A percentile compares a stretch with the other conserved stretches of the same genome.
These are phyloP conservation scores for Phytophthora chlamydospora DNA, from an alignment of 352 stramenopile genomes.

Conservation along the genomic window DNA sequence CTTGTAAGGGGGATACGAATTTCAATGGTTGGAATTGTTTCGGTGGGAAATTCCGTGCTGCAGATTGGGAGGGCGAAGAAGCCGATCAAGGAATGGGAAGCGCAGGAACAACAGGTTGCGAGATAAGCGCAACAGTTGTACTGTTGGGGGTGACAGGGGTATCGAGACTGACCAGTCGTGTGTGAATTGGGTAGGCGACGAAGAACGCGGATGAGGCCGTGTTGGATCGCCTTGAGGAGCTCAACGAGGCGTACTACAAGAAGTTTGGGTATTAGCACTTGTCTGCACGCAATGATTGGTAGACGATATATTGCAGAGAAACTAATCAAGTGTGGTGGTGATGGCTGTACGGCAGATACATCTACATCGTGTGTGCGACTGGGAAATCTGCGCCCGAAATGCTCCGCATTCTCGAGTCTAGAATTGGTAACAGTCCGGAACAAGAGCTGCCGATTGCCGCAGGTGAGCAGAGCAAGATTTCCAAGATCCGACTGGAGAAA, in stretches of 20 bases:
- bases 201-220: conserved; percentile 54
- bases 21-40: neutral
- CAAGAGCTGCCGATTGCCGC: conserved; percentile 66
- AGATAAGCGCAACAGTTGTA: neutral
- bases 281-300: neutral
- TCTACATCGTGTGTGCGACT: conserved; percentile 84
- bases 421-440: conserved; percentile 48
- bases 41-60: neutral
- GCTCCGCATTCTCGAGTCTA: conserved; percentile 69
- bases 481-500: conserved; percentile 72
- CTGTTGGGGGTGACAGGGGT: neutral
- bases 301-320: too few species aligned
- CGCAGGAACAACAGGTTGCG: conserved; percentile 71
- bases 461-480: conserved; percentile 81
- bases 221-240: conserved; percentile 63
- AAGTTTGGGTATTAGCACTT: conserved; percentile 57
- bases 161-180: neutral
- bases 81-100: conserved; percentile 74
- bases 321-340: neutral
- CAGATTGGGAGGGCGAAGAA: conserved; percentile 75
- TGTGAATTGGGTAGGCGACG: conserved; percentile 42
- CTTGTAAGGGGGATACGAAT: too few species aligned
- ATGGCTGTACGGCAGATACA: conserved; percentile 47
- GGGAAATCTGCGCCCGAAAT: conserved; percentile 81
- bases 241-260: conserved; percentile 73